Percentiles rank a stretch among this genome's conserved stretches.
These are phyloP conservation scores for Lipomyces anomalus DNA, from an alignment of 805 yeast species.

Conservation along the genomic window DNA sequence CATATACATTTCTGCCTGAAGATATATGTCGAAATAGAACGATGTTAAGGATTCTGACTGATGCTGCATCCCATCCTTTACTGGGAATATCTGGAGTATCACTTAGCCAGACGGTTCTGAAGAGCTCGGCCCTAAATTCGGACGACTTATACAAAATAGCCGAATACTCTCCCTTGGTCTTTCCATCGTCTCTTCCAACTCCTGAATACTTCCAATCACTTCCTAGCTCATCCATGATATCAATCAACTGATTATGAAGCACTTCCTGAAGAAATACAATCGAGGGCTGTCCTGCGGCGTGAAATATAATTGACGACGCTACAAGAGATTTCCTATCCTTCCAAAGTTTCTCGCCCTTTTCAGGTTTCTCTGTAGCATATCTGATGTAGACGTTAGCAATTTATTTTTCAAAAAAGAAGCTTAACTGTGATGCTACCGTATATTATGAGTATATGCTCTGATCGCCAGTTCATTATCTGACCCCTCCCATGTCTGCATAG, in stretches of 20 bases:
- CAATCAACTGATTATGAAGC: conserved; percentile 42
- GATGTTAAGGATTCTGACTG: conserved; percentile 38
- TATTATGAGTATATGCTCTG: conserved; percentile 17
- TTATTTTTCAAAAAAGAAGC: neutral
- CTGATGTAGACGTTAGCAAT: conserved; percentile 16
- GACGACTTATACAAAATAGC: conserved; percentile 42
- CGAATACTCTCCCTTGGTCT: conserved; percentile 44
- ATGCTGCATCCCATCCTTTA: conserved; percentile 47
- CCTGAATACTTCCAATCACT: conserved; percentile 44
- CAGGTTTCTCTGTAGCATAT: conserved; percentile 23
- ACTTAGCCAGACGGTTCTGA: conserved; percentile 50
- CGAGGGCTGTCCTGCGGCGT: conserved; percentile 32
- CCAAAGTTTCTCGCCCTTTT: conserved; percentile 44
- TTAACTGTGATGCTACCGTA: no score
- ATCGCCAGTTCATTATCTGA: conserved; percentile 9
- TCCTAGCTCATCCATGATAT: conserved; percentile 36
- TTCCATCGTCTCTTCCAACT: conserved; percentile 51
- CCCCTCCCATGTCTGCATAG: no score
- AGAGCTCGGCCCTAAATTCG: conserved; percentile 38
- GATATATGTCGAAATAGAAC: conserved; percentile 32
- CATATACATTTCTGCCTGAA: conserved; percentile 26
- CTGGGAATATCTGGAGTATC: conserved; percentile 51
- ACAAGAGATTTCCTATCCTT: conserved; percentile 37
- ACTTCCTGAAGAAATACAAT: conserved; percentile 49
- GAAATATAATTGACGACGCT: conserved; percentile 39